A percentile compares a stretch with the other conserved stretches of the same genome.
Conservation (phyloP, 1,284 basidiomycete genomes). For the Cryptococcus deneoformans region DNA sequence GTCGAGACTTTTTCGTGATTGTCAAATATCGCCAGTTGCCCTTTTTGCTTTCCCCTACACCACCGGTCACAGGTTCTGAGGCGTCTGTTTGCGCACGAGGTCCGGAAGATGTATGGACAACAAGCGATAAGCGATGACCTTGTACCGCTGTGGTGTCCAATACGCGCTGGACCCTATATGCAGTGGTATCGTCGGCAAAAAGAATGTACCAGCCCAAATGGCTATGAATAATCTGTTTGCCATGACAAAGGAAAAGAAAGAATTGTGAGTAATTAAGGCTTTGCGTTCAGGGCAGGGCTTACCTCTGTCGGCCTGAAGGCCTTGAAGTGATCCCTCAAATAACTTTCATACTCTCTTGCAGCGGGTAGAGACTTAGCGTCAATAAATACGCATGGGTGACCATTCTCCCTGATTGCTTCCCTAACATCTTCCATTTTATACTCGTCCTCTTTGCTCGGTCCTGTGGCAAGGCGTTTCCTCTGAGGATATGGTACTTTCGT, state of each 20-base stretch:
- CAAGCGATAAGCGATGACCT: conserved; percentile 27
- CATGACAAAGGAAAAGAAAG: background rate
- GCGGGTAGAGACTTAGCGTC: conserved; percentile 31
- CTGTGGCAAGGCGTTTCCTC: conserved; percentile 4
- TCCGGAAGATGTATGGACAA: conserved; percentile 22
- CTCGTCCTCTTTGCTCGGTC: conserved; percentile 18
- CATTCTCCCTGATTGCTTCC: conserved; percentile 33
- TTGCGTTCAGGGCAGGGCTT: conserved; percentile 3
- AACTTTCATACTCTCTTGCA: conserved; percentile 18
- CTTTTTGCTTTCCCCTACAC: conserved; percentile 15
- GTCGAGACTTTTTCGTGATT: conserved; percentile 37
- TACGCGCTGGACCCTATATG: conserved; percentile 26
- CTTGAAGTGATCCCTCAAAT: conserved; percentile 43
- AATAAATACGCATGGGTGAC: conserved; percentile 37
- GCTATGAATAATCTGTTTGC: conserved; percentile 24
- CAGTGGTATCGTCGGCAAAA: conserved; percentile 32
- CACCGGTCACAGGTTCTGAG: conserved; percentile 1
- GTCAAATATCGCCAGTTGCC: conserved; percentile 35
- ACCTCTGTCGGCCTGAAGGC: conserved; percentile 40
- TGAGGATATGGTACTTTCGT: conserved; percentile 8
- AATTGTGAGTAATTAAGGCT: background rate
- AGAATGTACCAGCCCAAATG: conserved; percentile 45
- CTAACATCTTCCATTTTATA: conserved; percentile 27
- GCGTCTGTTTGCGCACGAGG: conserved; percentile 4
- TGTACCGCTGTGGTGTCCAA: conserved; percentile 37